Evolutionary conservation across 441 rosid genomes (phyloP), one percentile per base, ranked within the genome.

Genomic region (Flueggea neowawraea): DNA sequence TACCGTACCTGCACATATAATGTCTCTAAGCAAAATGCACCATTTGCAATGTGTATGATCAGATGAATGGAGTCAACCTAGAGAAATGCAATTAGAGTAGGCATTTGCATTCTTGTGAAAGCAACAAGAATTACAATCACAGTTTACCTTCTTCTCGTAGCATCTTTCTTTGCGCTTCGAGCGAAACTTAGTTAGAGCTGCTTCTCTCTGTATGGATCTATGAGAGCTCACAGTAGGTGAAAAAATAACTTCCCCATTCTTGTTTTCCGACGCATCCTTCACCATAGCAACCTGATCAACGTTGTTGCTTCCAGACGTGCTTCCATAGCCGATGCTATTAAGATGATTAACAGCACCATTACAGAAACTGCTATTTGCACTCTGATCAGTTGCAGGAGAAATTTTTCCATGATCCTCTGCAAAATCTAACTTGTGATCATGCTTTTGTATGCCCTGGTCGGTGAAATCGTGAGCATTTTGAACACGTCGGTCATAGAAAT

Each of bases 151-250:
- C 79, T 91, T 91, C 68, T 89, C 98, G 51, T 66, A 92, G 76
- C 98, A 89, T 63, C 96, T 82, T 50, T 89, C 98, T 68, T 92
- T 92, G n/a, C 96, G 93, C 83, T 92, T 92, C 84, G 88, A 47
- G 16, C 96, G 87, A 67, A 92, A 92, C 76, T 90, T 90, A 51
- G 43, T 83, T 15, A 92, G 73, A 68, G 98, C 98, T 0, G 87
- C 96, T 82, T 92, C 92, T 60, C 98, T 84, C 76, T 82, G 86
- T 10, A 70, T 71, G 43, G 90, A 81, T 12, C 79, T 80, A 45
- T 73, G 79, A 0, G 75, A 57, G 71, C 70, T 81, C 63, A 75
- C 79, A 4, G 62, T 66, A 6, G 75, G 75, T 12, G 71, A 55
- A 8, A 69, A 70, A 7, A 66, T 56, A 65, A 72, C 80, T 1